A percentile compares a stretch with the other conserved stretches of the same genome.
Conservation (phyloP, 2,329 filamentous ascomycete genomes). For the Tolypocladium guangdongense region DNA sequence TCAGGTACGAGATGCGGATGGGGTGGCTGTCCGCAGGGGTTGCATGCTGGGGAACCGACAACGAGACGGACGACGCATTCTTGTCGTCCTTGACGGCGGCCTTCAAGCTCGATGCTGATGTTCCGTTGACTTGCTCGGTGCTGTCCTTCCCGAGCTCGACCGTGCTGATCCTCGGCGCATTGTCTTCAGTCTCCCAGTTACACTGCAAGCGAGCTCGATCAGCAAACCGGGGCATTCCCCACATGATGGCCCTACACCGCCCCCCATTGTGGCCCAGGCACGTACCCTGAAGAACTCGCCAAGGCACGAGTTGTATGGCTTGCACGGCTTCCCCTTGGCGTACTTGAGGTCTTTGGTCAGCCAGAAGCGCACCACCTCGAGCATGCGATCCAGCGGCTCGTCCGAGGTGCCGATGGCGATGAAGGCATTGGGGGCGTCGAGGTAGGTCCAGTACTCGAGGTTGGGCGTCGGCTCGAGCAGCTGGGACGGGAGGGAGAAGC, state of each 20-base stretch:
- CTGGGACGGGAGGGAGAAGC: conserved; percentile 92
- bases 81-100: conserved; percentile 31
- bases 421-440: conserved; percentile 90
- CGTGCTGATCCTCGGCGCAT: conserved; percentile 54
- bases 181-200: conserved; percentile 87
- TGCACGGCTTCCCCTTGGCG: conserved; percentile 95
- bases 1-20: conserved; percentile 86
- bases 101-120: conserved; percentile 34
- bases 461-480: conserved; percentile 94
- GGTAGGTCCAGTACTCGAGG: conserved; percentile 97
- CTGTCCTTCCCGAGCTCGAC: conserved; percentile 24
- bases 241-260: neutral
- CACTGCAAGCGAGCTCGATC: conserved; percentile 44
- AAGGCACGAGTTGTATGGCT: conserved; percentile 94
- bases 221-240: neutral
- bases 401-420: conserved; percentile 75
- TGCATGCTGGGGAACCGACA: conserved; percentile 39
- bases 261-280: conserved; percentile 5
- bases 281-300: conserved; percentile 93
- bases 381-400: conserved; percentile 84
- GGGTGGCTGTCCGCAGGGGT: conserved; percentile 32
- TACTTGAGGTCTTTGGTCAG: conserved; percentile 99
- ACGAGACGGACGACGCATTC: conserved; percentile 35
- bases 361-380: conserved; percentile 93
- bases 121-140: conserved; percentile 26